Conservation (phyloP, 345 rosid genomes). For the Moricandia arvensis region DNA sequence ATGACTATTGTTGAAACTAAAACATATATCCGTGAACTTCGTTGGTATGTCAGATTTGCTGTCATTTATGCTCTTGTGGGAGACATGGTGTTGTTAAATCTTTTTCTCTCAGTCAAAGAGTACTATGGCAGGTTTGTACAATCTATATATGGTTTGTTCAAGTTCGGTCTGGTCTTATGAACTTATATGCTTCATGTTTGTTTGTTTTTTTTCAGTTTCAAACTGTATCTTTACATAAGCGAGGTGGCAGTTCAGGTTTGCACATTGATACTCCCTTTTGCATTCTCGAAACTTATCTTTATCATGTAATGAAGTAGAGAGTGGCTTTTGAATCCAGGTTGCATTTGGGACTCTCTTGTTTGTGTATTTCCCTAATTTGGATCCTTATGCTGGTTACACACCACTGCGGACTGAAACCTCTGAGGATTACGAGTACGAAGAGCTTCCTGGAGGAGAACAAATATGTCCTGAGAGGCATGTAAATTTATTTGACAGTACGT, state of each 20-base stretch:
- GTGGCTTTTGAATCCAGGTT: constrained; percentile 51
- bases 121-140: constrained; percentile 61
- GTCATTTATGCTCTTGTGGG: constrained; percentile 77
- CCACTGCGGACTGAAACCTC: constrained; percentile 50
- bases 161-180: neutral
- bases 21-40: constrained; percentile 71
- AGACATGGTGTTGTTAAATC: constrained; percentile 79
- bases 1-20: constrained; percentile 77
- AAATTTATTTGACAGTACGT: constrained; percentile 80
- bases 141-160: neutral
- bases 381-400: constrained; percentile 87
- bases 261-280: constrained; percentile 25
- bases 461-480: constrained; percentile 87
- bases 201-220: constrained; percentile 49
- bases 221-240: constrained; percentile 69
- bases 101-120: constrained; percentile 67
- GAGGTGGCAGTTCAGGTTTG: constrained; percentile 90
- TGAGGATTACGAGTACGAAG: constrained; percentile 80
- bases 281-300: neutral
- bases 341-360: constrained; percentile 80
- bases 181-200: constrained; percentile 30
- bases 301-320: constrained; percentile 7
- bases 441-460: constrained; percentile 84
- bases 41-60: constrained; percentile 93
- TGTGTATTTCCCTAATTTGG: constrained; percentile 77